phyloP scores from a whole-genome alignment of 2,329 filamentous ascomycete genomes.

The Penicillium decumbens region DNA sequence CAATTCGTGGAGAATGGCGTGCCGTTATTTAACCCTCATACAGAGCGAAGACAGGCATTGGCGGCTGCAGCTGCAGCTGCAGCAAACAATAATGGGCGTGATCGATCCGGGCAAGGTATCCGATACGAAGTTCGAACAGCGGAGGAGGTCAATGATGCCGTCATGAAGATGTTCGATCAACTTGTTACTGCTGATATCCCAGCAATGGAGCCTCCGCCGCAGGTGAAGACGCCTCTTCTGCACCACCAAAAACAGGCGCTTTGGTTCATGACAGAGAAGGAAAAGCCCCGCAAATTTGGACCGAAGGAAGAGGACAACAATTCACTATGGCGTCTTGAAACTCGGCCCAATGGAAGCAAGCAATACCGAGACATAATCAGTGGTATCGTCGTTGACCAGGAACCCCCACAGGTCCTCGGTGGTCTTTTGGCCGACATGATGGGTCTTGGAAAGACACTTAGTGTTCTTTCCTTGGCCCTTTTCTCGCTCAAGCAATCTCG shows the following conservation, averaged over 20 bases:
- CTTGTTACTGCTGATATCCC: constrained; percentile 72
- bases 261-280: constrained; percentile 76
- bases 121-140: constrained; percentile 58
- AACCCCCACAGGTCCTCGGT: constrained; percentile 64
- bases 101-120: constrained; percentile 21
- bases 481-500: constrained; percentile 60
- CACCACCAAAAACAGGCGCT: constrained; percentile 87
- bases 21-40: constrained; percentile 73
- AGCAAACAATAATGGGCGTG: constrained; percentile 14
- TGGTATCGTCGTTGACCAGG: constrained; percentile 56
- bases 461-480: constrained; percentile 72
- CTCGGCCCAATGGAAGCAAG: constrained; percentile 53
- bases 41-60: constrained; percentile 45
- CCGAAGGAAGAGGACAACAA: constrained; percentile 58
- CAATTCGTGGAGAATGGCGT: constrained; percentile 63
- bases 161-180: constrained; percentile 82
- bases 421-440: constrained; percentile 82
- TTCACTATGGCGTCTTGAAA: constrained; percentile 70
- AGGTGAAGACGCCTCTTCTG: constrained; percentile 65
- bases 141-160: constrained; percentile 81
- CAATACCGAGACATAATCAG: constrained; percentile 83
- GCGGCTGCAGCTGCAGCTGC: constrained; percentile 30
- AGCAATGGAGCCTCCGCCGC: constrained; percentile 60
- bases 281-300: constrained; percentile 60
- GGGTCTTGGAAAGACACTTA: constrained; percentile 83